A percentile compares a stretch with the other conserved stretches of the same genome.
Evolutionary conservation across 2,329 filamentous ascomycete species (phyloP).

Genomic region (Magnaporthiopsis incrustans): DNA sequence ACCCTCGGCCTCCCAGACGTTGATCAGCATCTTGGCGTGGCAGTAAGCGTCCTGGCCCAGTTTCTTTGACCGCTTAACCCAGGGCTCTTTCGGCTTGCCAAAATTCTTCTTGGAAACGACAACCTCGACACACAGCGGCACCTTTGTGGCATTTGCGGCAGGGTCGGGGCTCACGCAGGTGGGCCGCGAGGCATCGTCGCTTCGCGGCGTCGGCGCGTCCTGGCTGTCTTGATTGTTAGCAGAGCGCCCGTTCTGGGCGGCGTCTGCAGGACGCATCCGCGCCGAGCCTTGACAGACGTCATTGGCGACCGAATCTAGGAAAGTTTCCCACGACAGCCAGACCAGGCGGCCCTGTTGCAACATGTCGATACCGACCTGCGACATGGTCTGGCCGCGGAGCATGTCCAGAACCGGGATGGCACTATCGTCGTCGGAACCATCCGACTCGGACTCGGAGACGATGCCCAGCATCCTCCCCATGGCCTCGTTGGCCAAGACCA

Average conservation of each 20-base stretch:
- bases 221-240: slow-evolving; percentile 4
- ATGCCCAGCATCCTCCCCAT: slow-evolving; percentile 63
- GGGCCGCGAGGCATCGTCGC: slow-evolving; percentile 25
- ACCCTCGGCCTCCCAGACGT: slow-evolving; percentile 62
- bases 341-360: slow-evolving; percentile 57
- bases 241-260: neutral
- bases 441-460: slow-evolving; percentile 31
- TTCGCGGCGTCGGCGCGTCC: slow-evolving; percentile 6
- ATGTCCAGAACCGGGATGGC: slow-evolving; percentile 43
- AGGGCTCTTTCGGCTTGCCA: slow-evolving; percentile 24
- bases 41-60: slow-evolving; percentile 24
- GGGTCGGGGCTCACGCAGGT: slow-evolving; percentile 10
- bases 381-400: slow-evolving; percentile 57
- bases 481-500: slow-evolving; percentile 67
- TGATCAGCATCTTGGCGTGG: slow-evolving; percentile 68
- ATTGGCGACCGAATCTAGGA: slow-evolving; percentile 44
- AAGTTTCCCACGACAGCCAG: slow-evolving; percentile 51
- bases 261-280: slow-evolving; percentile 9
- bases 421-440: slow-evolving; percentile 30
- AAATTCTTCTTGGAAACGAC: slow-evolving; percentile 47
- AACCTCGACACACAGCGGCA: slow-evolving; percentile 50
- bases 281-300: slow-evolving; percentile 27
- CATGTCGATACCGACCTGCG: slow-evolving; percentile 66
- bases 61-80: slow-evolving; percentile 1
- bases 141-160: neutral